Conservation (phyloP, 2,329 filamentous ascomycete genomes). For the Didymella pomorum region DNA sequence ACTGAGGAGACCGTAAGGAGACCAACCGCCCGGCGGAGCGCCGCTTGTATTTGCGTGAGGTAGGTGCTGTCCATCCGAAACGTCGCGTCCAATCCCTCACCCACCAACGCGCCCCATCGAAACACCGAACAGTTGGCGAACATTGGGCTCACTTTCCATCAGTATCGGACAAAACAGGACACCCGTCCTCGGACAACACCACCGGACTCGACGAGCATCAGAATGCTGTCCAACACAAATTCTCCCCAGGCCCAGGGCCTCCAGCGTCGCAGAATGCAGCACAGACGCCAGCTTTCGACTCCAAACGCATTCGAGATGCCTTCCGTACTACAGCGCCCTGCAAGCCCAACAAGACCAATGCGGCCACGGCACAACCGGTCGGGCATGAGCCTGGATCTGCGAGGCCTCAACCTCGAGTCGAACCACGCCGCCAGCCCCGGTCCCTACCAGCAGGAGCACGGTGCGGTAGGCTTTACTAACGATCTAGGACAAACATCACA, state of each 20-base stretch:
- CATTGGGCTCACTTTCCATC: constrained; percentile 38
- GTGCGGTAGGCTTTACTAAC: constrained; percentile 66
- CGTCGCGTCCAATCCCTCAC: constrained; percentile 25
- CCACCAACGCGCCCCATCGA: neutral
- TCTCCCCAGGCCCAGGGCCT: constrained; percentile 73
- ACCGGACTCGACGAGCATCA: constrained; percentile 74
- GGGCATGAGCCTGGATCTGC: constrained; percentile 81
- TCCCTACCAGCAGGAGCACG: constrained; percentile 60
- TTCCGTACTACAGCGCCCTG: constrained; percentile 72
- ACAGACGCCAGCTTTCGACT: constrained; percentile 88
- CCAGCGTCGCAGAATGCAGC: constrained; percentile 76
- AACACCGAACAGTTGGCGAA: constrained; percentile 8
- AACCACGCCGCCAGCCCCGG: constrained; percentile 36
- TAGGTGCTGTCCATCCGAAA: constrained; percentile 45
- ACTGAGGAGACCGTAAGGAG: constrained; percentile 56
- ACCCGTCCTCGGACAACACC: constrained; percentile 47
- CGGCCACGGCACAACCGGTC: constrained; percentile 68
- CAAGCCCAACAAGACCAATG: constrained; percentile 65
- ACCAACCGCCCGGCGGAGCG: constrained; percentile 73
- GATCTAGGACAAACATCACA: constrained; percentile 67
- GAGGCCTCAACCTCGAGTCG: constrained; percentile 64
- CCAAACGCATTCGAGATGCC: constrained; percentile 78
- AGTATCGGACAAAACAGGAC: constrained; percentile 53
- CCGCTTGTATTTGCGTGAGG: constrained; percentile 86
- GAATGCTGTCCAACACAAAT: constrained; percentile 76